Evolutionary conservation across 768 basidiomycete species (phyloP), one percentile per base, ranked within the genome.

Genomic region (Phylloporus sp.): DNA sequence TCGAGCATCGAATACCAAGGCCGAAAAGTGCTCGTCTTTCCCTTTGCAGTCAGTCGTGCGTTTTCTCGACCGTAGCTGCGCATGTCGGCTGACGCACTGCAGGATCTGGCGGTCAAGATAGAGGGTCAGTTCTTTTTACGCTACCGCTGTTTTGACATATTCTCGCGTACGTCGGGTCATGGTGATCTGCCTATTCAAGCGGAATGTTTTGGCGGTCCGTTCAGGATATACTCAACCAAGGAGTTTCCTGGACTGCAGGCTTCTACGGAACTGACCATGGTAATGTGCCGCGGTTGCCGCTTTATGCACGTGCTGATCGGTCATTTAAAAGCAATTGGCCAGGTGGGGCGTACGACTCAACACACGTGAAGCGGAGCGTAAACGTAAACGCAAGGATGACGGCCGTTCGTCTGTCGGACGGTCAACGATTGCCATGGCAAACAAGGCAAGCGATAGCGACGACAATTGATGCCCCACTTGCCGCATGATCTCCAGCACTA

Each of bases 231-330:
- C 60, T 84, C 84, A 18, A 86, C 87, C 1, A 82, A 86, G 55
- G 82, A 85, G 67, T 88, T 88, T 64, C 87, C 86, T 1, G 86
- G 87, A 2, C 62, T 88, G 34, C 76, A 73, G 29, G 77, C 84
- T 2, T 86, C 86, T 6, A 88, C 86, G 0, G 80, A 84, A 26
- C 68, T 88, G 49, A 87, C 84, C 23, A 85, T 81, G 76, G 86
- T 81, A 28, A 42, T n/a, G 59, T 54, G 4, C 18, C 15, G 7
- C 27, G 24, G 6, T n/a, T 29, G 16, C 34, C 6, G 39, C 7
- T 24, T 1, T 13, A 8, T 8, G 7, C 49, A 8, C 28, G 23
- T 48, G 44, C 48, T 57, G 39, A 62, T 9, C n/a, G 6, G n/a
- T 9, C 35, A 23, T 47, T 45, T 9, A 20, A 23, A 49, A 70